Evolutionary conservation across 805 yeast genomes (phyloP).

Genomic region (Kazachstania taianensis): DNA sequence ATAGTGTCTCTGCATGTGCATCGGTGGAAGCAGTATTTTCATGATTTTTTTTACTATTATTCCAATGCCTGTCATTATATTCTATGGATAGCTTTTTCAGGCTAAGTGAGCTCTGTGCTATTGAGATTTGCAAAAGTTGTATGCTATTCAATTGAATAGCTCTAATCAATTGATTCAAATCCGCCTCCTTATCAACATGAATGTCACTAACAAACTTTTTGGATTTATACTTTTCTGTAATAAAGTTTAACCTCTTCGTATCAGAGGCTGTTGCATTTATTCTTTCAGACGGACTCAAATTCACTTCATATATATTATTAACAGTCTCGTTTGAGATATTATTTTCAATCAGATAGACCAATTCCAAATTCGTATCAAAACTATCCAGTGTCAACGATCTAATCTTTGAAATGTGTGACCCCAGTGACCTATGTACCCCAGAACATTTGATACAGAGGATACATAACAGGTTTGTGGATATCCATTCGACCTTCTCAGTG

Average conservation of each 20-base stretch:
- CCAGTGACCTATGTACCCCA: slow-evolving; percentile 79
- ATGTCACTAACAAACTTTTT: slow-evolving; percentile 34
- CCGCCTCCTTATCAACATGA: slow-evolving; percentile 9
- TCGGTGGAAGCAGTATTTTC: slow-evolving; percentile 7
- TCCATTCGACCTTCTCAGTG: slow-evolving; percentile 63
- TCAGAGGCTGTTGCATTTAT: slow-evolving; percentile 31
- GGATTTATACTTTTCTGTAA: slow-evolving; percentile 53
- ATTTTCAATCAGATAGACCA: slow-evolving; percentile 42
- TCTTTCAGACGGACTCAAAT: slow-evolving; percentile 12
- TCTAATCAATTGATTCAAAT: slow-evolving; percentile 36
- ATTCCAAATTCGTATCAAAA: slow-evolving; percentile 45
- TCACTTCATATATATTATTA: slow-evolving; percentile 54
- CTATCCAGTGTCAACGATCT: slow-evolving; percentile 70
- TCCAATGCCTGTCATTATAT: too few relatives aligned
- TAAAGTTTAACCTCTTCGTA: slow-evolving; percentile 46
- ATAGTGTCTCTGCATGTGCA: slow-evolving; percentile 15
- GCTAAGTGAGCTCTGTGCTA: slow-evolving; percentile 14
- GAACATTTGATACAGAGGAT: slow-evolving; percentile 79
- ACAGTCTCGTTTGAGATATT: slow-evolving; percentile 44
- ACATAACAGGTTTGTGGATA: slow-evolving; percentile 63
- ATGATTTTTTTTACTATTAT: too few relatives aligned
- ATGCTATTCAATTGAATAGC: slow-evolving; percentile 42
- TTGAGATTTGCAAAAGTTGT: slow-evolving; percentile 14
- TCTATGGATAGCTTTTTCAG: slow-evolving; percentile 10
- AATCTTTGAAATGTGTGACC: slow-evolving; percentile 71